Base-by-base conservation (phyloP, 148 eudicot species). In the Suaeda aralocaspica region DNA sequence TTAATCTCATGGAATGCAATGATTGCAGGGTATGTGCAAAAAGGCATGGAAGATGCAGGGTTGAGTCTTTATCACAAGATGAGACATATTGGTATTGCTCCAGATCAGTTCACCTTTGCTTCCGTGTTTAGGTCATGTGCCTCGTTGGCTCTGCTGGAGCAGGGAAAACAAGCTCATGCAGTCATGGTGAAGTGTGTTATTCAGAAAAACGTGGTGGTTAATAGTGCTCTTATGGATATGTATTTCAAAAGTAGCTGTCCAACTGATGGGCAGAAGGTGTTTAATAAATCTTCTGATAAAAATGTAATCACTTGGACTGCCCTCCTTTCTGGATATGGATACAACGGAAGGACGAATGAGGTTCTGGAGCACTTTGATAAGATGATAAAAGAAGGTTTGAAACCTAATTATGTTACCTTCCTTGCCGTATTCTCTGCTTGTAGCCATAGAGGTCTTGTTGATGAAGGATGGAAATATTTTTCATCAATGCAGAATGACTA, bases 351-450 rank as follows among this genome's bases (percentile, higher is more conserved):
- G 51, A 83, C 80, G 15, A 66, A 14, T 41, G 86, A 94, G 71
- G 97, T 87, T 52, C 72, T 91, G 67, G 61, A 68, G 42, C 80
- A 72, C 26, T 91, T 89, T 52, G 79, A 83, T 48, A 72, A 57
- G 75, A 91, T 94, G 98, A 78, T 79, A 51, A 75, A 75, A 70
- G 91, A 89, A 81, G 96, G 97, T 31, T 72, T 87, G 48, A 84
- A 70, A 51, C 98, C 97, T 41, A 87, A 89, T 64, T 82, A 82
- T 72, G 90, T 91, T 25, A 87, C 97, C 18, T 94, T 91, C 79
- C 86, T 94, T 67, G 92, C 87, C 28, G 97, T 94, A 49, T 91
- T 94, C 67, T 84, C 84, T 81, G 97, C 98, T 75, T 94, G 98
- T 80, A 87, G 93, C 80, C 96, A 89, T 82, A 88, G 89, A 63